Percentiles rank a stretch among this genome's conserved stretches.
These are phyloP conservation scores for Phytophthora syringae DNA, from an alignment of 352 stramenopile genomes.

Conservation along the genomic window DNA sequence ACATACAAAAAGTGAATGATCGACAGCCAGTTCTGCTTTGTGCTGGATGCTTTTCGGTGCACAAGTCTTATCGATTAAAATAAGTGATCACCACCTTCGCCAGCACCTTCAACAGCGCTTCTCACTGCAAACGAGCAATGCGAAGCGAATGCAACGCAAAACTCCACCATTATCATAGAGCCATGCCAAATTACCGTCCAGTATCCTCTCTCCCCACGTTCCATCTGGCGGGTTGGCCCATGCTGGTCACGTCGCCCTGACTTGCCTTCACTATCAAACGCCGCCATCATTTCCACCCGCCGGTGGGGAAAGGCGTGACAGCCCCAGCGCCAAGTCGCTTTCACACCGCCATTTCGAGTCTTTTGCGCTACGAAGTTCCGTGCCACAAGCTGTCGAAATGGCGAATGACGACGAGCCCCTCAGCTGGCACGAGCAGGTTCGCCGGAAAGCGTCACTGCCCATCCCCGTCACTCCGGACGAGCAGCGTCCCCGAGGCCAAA, in stretches of 20 bases:
- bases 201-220: background rate
- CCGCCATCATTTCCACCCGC: background rate
- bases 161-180: too few relatives aligned
- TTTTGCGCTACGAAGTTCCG: conserved; percentile 5
- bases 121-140: too few relatives aligned
- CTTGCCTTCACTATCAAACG: background rate
- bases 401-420: conserved; percentile 24
- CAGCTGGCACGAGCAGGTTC: conserved; percentile 32
- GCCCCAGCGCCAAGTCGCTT: background rate
- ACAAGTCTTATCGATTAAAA: too few relatives aligned
- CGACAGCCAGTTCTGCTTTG: too few relatives aligned
- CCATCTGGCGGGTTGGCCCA: conserved; percentile 14
- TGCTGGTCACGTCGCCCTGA: background rate
- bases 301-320: background rate
- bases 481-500: conserved; percentile 26
- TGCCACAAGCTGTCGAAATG: conserved; percentile 24
- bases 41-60: too few relatives aligned
- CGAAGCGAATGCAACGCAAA: too few relatives aligned
- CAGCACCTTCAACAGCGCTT: too few relatives aligned
- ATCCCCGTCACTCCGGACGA: conserved; percentile 3
- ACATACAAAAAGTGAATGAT: too few relatives aligned
- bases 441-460: conserved; percentile 34
- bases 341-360: conserved; percentile 1
- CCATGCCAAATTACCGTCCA: too few relatives aligned
- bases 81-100: too few relatives aligned